A percentile compares a stretch with the other conserved stretches of the same genome.
phyloP scores from a whole-genome alignment of 2,329 filamentous ascomycete species.

The Aspergillus terreus region DNA sequence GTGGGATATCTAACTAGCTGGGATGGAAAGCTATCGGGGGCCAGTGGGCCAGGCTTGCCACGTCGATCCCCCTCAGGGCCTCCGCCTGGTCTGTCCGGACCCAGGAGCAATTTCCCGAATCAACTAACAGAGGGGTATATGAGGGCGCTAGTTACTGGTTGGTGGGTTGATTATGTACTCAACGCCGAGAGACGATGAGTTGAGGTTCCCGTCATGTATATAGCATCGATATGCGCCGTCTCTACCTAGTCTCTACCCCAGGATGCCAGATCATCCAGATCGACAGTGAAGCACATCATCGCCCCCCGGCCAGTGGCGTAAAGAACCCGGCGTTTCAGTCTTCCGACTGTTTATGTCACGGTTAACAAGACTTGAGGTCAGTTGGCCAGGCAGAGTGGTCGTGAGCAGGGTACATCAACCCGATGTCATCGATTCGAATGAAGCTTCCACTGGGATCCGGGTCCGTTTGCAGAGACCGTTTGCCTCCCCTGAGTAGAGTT shows the following conservation, averaged over 20 bases:
- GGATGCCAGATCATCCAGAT: background rate
- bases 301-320: conserved; percentile 10
- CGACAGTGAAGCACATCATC: conserved; percentile 12
- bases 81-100: background rate
- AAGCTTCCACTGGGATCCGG: conserved; percentile 10
- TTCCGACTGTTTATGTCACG: background rate
- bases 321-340: conserved; percentile 7
- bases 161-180: too few relatives aligned
- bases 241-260: conserved; percentile 1
- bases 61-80: conserved; percentile 6
- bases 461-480: conserved; percentile 8
- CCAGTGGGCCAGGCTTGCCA: background rate
- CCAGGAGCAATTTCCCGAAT: conserved; percentile 6
- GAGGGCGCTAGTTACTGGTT: too few relatives aligned
- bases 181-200: background rate
- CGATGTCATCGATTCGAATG: conserved; percentile 11
- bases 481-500: background rate
- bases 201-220: conserved; percentile 7
- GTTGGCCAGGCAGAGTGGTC: background rate
- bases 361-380: background rate
- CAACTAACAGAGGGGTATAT: too few relatives aligned
- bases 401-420: background rate
- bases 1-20: background rate
- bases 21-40: background rate
- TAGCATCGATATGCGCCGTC: background rate